Evolutionary conservation across 768 basidiomycete genomes (phyloP).

Genomic region (Serendipita vermifera): DNA sequence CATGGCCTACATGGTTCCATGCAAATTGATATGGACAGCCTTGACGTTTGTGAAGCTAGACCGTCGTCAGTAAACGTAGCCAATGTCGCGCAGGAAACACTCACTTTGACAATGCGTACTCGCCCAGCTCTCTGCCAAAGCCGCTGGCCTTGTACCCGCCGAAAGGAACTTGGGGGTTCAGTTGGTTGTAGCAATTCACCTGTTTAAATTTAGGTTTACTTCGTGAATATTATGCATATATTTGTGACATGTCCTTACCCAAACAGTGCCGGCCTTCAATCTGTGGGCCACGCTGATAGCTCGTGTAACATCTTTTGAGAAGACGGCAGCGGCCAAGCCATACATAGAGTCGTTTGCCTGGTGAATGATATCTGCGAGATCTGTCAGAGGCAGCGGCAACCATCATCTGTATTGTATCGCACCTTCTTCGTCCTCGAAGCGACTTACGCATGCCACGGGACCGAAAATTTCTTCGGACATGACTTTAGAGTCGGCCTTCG

Average conservation of each 20-base stretch:
- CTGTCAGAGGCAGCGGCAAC: neutral
- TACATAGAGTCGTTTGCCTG: conserved; percentile 83
- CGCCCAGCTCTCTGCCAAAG: conserved; percentile 68
- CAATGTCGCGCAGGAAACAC: conserved; percentile 17
- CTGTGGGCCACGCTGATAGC: conserved; percentile 60
- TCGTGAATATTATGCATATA: no score
- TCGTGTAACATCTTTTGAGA: conserved; percentile 65
- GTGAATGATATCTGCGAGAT: conserved; percentile 46
- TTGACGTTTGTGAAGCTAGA: conserved; percentile 54
- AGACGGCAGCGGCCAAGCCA: conserved; percentile 84
- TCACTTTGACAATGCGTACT: conserved; percentile 55
- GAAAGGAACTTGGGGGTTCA: conserved; percentile 54
- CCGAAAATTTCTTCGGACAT: conserved; percentile 80
- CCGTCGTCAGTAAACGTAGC: conserved; percentile 3
- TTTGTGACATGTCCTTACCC: no score
- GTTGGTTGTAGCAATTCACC: conserved; percentile 20
- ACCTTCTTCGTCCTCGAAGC: conserved; percentile 66
- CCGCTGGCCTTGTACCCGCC: conserved; percentile 80
- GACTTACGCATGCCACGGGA: conserved; percentile 73
- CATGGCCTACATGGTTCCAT: conserved; percentile 17
- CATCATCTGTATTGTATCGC: neutral
- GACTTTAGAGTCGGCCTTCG: conserved; percentile 72
- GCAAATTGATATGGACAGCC: conserved; percentile 53
- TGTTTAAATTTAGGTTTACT: no score
- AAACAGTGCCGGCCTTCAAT: conserved; percentile 71